phyloP scores from a whole-genome alignment of 352 stramenopile species.

The Globisporangium parvum region DNA sequence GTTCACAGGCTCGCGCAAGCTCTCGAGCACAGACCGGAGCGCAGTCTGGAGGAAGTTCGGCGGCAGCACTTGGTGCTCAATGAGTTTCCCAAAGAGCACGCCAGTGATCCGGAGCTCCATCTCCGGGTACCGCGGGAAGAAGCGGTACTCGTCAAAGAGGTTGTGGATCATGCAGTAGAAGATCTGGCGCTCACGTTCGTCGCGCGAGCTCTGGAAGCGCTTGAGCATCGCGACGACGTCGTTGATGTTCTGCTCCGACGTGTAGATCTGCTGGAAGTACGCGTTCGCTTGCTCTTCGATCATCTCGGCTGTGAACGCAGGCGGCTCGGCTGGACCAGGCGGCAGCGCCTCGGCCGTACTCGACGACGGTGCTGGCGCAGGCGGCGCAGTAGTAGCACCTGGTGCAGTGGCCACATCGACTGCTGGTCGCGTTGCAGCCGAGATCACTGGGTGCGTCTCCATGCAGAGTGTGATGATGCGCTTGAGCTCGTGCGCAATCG shows the following conservation, averaged over 20 bases:
- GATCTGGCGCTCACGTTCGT: constrained; percentile 96
- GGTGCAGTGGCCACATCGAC: too few species aligned
- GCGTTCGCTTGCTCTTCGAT: constrained; percentile 98
- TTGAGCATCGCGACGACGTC: constrained; percentile 98
- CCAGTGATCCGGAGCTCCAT: constrained; percentile 98
- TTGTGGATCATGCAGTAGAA: constrained; percentile 99
- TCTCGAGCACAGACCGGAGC: constrained; percentile 96
- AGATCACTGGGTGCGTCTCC: constrained; percentile 80
- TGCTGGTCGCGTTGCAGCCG: constrained; percentile 28
- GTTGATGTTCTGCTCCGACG: constrained; percentile 96
- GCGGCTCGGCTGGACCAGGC: constrained; percentile 16
- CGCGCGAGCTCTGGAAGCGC: constrained; percentile 95
- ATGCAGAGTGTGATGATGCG: constrained; percentile 77
- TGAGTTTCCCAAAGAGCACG: constrained; percentile 97
- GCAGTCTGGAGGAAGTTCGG: constrained; percentile 98
- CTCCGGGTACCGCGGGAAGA: constrained; percentile 98
- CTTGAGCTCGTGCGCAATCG: constrained; percentile 75
- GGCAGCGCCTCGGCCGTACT: constrained; percentile 8
- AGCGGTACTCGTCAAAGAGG: constrained; percentile 99
- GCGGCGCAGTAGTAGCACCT: not conserved
- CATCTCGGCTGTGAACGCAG: constrained; percentile 88
- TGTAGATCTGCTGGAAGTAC: constrained; percentile 99
- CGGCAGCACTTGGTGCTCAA: constrained; percentile 97
- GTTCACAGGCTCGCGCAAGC: constrained; percentile 93
- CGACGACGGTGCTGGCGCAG: not conserved